Evolutionary conservation across 2,329 filamentous ascomycete genomes (phyloP), one percentile per base, ranked within the genome.

Genomic region (Aureobasidium musti): DNA sequence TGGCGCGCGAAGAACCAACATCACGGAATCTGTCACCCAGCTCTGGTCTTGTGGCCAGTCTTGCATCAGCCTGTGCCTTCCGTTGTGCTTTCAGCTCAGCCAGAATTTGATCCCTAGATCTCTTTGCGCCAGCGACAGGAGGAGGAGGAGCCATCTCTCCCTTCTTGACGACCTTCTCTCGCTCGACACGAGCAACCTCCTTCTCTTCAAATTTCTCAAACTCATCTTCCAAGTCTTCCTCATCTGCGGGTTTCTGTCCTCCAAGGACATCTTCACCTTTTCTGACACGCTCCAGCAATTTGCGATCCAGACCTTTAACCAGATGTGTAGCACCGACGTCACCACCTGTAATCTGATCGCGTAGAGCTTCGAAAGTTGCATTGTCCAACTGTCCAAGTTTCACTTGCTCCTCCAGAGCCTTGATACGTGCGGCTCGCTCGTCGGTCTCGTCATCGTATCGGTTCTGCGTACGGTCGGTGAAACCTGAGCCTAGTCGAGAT

Each of bases 221-320:
- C 68, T 81, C 81, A 17, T 81, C 77, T 37, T 82, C 81, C 1
- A 80, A 69, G 68, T 71, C 68, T 68, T 74, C 72, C 47, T 71
- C 71, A 23, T 73, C 72, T 28, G 71, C 70, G 1, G 68, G 72
- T 61, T 76, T 74, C 8, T 79, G 77, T 37, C 65, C 76, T 65
- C 65, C 56, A 80, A 79, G 67, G 5, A 82, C 80, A 74, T 82
- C 78, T 75, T 92, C 90, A 47, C 90, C 91, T 65, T 83, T 84
- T 68, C 84, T 84, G 68, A 90, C 83, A 70, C 88, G 83, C 76
- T 90, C 86, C 33, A 93, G 80, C 14, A 98, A 81, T 76, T 90
- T 90, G 75, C 92, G 90, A 78, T 99, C 95, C 59, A 99, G 79
- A 0, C 95, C 95, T 75, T 97, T 98, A 56, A 98, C 89, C 70